Conservation (phyloP, 768 basidiomycete species). For the Pleurotus citrinopileatus region DNA sequence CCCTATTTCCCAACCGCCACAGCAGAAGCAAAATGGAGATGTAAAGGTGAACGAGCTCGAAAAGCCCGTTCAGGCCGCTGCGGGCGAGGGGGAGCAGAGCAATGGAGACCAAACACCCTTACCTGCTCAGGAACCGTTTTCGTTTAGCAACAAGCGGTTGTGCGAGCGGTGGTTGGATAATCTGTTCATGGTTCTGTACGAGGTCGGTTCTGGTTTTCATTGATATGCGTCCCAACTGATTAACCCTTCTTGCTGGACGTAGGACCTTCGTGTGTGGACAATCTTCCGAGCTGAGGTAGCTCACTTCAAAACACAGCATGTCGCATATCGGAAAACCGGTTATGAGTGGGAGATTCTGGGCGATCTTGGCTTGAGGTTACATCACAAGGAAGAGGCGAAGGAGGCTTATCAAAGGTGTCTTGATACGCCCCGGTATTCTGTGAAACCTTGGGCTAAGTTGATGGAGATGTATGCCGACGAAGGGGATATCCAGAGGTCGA, state of each 20-base stretch:
- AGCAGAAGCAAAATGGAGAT: slow-evolving; percentile 30
- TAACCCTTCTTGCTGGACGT: background rate
- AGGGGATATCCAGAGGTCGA: slow-evolving; percentile 84
- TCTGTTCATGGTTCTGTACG: slow-evolving; percentile 96
- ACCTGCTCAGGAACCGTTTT: slow-evolving; percentile 61
- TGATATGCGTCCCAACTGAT: slow-evolving; percentile 11
- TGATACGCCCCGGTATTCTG: slow-evolving; percentile 80
- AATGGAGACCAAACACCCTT: slow-evolving; percentile 33
- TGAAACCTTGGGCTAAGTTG: slow-evolving; percentile 91
- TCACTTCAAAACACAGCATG: slow-evolving; percentile 98
- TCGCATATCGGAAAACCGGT: slow-evolving; percentile 96
- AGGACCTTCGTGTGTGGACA: slow-evolving; percentile 98
- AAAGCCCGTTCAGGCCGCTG: slow-evolving; percentile 51
- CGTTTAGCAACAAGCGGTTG: slow-evolving; percentile 93
- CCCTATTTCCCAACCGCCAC: slow-evolving; percentile 29
- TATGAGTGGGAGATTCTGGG: slow-evolving; percentile 98
- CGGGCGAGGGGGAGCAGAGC: slow-evolving; percentile 36
- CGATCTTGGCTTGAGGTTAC: slow-evolving; percentile 87
- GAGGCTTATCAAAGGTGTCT: slow-evolving; percentile 96
- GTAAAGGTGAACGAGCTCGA: slow-evolving; percentile 31
- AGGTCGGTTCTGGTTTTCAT: slow-evolving; percentile 48
- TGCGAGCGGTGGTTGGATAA: slow-evolving; percentile 99
- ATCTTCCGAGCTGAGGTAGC: slow-evolving; percentile 98
- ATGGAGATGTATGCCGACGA: slow-evolving; percentile 98
- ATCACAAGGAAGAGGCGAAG: slow-evolving; percentile 98